phyloP scores from a whole-genome alignment of 257 asterid genomes.

The Nicotiana undulata region DNA sequence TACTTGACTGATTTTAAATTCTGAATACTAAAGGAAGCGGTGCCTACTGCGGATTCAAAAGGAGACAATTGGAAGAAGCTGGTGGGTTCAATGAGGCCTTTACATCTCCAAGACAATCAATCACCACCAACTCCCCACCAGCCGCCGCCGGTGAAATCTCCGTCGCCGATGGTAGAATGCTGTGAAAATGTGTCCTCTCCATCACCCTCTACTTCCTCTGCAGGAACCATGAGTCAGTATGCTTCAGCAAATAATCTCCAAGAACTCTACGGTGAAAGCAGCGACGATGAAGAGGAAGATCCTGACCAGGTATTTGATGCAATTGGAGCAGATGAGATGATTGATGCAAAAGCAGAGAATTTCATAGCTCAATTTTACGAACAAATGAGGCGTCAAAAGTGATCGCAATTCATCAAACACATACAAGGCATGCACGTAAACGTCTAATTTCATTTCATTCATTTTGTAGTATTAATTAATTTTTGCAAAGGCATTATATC shows the following conservation, averaged over 20 bases:
- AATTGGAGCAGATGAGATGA: slow-evolving; percentile 28
- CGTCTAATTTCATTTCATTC: neutral
- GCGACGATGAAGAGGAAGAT: slow-evolving; percentile 14
- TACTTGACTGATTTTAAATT: neutral
- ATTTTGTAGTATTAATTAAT: neutral
- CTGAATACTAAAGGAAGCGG: neutral
- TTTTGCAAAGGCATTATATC: neutral
- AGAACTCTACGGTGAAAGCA: slow-evolving; percentile 7
- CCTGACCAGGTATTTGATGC: slow-evolving; percentile 29
- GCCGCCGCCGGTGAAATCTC: neutral
- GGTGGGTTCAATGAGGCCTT: slow-evolving; percentile 68
- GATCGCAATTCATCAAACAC: neutral
- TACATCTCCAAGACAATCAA: slow-evolving; percentile 43
- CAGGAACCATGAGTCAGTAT: slow-evolving; percentile 30
- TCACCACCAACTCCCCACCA: slow-evolving; percentile 23
- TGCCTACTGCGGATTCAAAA: neutral
- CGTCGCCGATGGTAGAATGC: neutral
- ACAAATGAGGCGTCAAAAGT: slow-evolving; percentile 22
- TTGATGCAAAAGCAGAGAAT: slow-evolving; percentile 31
- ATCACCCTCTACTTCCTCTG: neutral
- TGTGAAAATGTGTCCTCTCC: neutral
- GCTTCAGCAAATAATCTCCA: slow-evolving; percentile 31
- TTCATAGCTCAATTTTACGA: slow-evolving; percentile 35
- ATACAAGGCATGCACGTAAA: neutral
- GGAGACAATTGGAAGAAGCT: slow-evolving; percentile 49